Conservation (phyloP, 2,329 filamentous ascomycete species). For the Sporothrix pallida region DNA sequence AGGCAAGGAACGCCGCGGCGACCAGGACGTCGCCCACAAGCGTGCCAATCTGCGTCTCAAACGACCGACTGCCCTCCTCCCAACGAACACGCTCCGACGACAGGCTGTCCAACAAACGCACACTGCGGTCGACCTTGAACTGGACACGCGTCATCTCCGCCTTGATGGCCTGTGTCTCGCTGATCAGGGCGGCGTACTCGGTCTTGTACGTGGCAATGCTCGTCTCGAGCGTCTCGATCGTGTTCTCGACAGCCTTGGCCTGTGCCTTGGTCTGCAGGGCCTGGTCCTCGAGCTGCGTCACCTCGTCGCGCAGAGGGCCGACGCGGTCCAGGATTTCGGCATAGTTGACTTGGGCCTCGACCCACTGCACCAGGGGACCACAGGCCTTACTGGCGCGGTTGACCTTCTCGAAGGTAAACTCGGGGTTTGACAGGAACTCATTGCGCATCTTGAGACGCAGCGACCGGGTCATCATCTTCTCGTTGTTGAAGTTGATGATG, state of each 20-base stretch:
- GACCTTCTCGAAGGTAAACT: slow-evolving; percentile 96
- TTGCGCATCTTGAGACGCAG: slow-evolving; percentile 88
- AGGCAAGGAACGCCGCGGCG: slow-evolving; percentile 95
- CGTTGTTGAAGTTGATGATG: slow-evolving; percentile 97
- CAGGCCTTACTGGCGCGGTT: slow-evolving; percentile 96
- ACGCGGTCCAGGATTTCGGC: slow-evolving; percentile 96
- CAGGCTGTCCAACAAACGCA: slow-evolving; percentile 89
- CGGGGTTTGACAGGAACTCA: slow-evolving; percentile 88
- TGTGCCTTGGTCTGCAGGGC: slow-evolving; percentile 92
- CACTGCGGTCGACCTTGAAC: slow-evolving; percentile 97
- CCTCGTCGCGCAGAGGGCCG: slow-evolving; percentile 89
- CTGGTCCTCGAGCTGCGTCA: slow-evolving; percentile 82
- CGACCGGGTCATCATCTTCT: slow-evolving; percentile 85
- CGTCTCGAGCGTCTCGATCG: slow-evolving; percentile 79
- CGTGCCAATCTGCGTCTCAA: slow-evolving; percentile 96
- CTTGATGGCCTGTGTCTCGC: slow-evolving; percentile 97
- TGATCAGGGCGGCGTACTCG: slow-evolving; percentile 94
- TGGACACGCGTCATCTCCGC: slow-evolving; percentile 94
- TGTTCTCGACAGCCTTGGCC: slow-evolving; percentile 88
- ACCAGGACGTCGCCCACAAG: slow-evolving; percentile 94
- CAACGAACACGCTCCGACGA: slow-evolving; percentile 92
- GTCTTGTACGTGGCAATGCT: slow-evolving; percentile 96
- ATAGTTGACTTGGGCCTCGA: slow-evolving; percentile 93
- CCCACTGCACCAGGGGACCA: slow-evolving; percentile 96
- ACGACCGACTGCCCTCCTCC: slow-evolving; percentile 97